Base-by-base conservation (phyloP, 106 monocot genomes). In the Acanthochlamys bracteata region DNA sequence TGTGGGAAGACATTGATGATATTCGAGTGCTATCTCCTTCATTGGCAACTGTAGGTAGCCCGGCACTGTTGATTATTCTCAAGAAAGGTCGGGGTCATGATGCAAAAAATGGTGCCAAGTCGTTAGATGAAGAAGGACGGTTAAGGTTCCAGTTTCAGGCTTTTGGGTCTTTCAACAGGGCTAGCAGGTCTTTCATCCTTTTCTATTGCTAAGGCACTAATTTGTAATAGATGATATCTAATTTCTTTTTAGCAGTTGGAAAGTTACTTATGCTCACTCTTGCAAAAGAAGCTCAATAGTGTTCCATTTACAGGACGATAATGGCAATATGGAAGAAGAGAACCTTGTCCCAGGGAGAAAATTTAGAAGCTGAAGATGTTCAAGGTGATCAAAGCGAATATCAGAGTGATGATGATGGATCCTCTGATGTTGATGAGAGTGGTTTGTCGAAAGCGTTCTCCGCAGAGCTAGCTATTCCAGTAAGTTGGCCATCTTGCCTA, bases 1-100 rank as follows among this genome's bases (percentile, higher is more conserved):
- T 84, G 17, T 89, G 89, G 89, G 89, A 82, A 59, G 84, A 89
- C 60, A 76, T 89, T 17, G 81, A 84, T 40, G 84, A 84, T 52
- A 79, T 89, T 66, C 75, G 78, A 68, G 54, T 57, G 22, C 8
- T 72, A 22, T 19, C 78, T 3, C 84, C 89, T 20, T 89, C 89
- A 15, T 74, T 84, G 1, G 57, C 81, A 17, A 76, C 84, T 20
- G 39, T 84, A 3, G 84, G 89, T 2, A 79, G 64, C 45, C 84
- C 75, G 20, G 78, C 79, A 4, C 45, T 89, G 7, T 40, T 73
- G 66, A 64, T 84, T 15, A 65, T 56, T 42, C 63, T 84, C 63
- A 73, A 65, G 55, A 78, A 61, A 9, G 78, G 73, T 25, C 67
- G 79, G 52, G 84, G 89, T 10, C 43, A 61, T 21, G 89, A 81